Percentiles rank a stretch among this genome's conserved stretches.
phyloP scores from a whole-genome alignment of 1,139 yeast genomes.

The Chernovozyma sophiae-reginae region DNA sequence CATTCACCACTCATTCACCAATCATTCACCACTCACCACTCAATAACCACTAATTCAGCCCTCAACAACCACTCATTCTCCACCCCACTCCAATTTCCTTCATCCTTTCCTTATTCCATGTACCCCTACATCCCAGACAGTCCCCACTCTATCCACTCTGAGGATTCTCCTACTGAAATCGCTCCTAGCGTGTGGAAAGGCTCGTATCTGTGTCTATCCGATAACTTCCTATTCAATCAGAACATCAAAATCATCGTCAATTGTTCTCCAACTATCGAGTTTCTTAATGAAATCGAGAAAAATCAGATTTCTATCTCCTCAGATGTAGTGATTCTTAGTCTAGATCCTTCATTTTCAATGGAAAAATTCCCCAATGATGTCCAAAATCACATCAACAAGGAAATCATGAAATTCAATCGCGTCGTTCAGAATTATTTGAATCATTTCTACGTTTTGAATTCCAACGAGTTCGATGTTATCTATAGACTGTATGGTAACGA shows the following conservation, averaged over 20 bases:
- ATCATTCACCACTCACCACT: too few species aligned
- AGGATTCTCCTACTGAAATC: slow-evolving; percentile 13
- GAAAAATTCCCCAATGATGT: slow-evolving; percentile 17
- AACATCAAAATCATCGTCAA: slow-evolving; percentile 40
- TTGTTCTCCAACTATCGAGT: slow-evolving; percentile 34
- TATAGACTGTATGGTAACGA: slow-evolving; percentile 23
- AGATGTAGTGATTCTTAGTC: slow-evolving; percentile 35
- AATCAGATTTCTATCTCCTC: slow-evolving; percentile 26
- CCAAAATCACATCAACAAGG: slow-evolving; percentile 19
- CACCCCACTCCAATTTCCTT: too few species aligned
- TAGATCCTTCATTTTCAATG: slow-evolving; percentile 34
- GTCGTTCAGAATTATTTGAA: slow-evolving; percentile 38
- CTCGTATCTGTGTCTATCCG: slow-evolving; percentile 16
- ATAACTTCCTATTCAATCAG: slow-evolving; percentile 17
- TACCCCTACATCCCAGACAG: slow-evolving; percentile 7
- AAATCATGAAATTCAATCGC: slow-evolving; percentile 26
- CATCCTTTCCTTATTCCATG: too few species aligned
- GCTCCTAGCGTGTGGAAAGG: slow-evolving; percentile 34
- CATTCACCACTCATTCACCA: too few species aligned
- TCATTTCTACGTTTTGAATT: slow-evolving; percentile 35
- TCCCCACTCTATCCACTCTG: slow-evolving; percentile 5
- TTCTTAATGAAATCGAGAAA: slow-evolving; percentile 20
- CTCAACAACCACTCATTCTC: too few species aligned
- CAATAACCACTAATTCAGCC: too few species aligned
- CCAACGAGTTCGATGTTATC: slow-evolving; percentile 22